Base-by-base conservation (phyloP, 495 filamentous ascomycete species). In the Lichina pygmaea region DNA sequence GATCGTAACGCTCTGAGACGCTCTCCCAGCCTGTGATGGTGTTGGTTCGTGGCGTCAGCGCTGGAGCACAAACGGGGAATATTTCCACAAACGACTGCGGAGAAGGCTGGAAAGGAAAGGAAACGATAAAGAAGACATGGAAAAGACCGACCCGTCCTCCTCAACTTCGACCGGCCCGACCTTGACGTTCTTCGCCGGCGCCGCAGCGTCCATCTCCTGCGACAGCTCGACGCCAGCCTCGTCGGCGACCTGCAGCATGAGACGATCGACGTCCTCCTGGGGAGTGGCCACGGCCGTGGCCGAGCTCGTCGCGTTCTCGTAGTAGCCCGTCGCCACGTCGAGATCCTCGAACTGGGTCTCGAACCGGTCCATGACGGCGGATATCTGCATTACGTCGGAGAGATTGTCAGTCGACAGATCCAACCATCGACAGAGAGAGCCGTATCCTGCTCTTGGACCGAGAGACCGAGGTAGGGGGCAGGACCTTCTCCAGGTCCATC, bases 301-400 rank as follows among this genome's bases (percentile, higher is more conserved):
- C 40, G 70, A 70, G 8, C 72, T 71, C 42, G 81, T 84, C 39
- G 80, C 80, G 55, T 81, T 83, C 59, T 84, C 77, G 62, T 84
- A 84, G 60, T 83, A 83, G 24, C 73, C 75, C 43, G 78, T 83
- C 53, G 70, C 72, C 51, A 86, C 78, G 57, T 83, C 81, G 47
- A 86, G 72, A 52, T 86, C 78, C 53, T 86, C 81, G 62, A 83
- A 84, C 58, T 86, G 80, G 41, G 68, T 66, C 57, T 82, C 76
- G 65, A 82, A 85, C 53, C 75, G 73, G 54, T 86, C 81, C 65
- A 86, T 83, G 44, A 58, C 50, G 33, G 64, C 64, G 17, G 67
- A 71, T 46, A 74, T 73, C 63, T 71, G 44, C 15, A 24, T 24
- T 4, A 24, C n/a, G n/a, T 24, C 24, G 24, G 24, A 24, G 24